Base-by-base conservation (phyloP, 208 protist species). In the Acanthamoeba royreba region DNA sequence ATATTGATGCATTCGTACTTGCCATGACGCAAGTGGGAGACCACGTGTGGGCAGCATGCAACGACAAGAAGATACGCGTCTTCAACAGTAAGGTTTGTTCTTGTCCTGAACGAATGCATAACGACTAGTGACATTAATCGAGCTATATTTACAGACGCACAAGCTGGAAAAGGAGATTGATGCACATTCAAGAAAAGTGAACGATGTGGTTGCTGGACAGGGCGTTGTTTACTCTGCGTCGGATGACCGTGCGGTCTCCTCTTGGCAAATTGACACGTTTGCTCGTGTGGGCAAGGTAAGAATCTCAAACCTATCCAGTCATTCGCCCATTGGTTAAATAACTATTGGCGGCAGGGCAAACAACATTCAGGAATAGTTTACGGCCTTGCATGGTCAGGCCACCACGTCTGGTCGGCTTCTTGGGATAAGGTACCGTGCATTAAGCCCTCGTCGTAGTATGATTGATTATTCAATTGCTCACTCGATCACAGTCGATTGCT, bases 91-190 rank as follows among this genome's bases (percentile, higher is more conserved):
- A 72, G 79, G 79, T 58, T 5, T 25, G 11, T 66, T 7, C 5
- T 28, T 4, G 25, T 66, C n/a, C n/a, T n/a, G n/a, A n/a, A n/a
- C n/a, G n/a, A n/a, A n/a, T n/a, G n/a, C n/a, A n/a, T n/a, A n/a
- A n/a, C n/a, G n/a, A n/a, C n/a, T n/a, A n/a, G n/a, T n/a, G n/a
- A n/a, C n/a, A n/a, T n/a, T n/a, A n/a, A n/a, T n/a, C n/a, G n/a
- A n/a, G n/a, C n/a, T n/a, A n/a, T n/a, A n/a, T n/a, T n/a, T n/a
- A n/a, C n/a, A 53, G 42, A 42, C 43, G 9, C 31, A n/a, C 33
- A 91, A 91, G n/a, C 22, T 91, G 85, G 85, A 53, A 49, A 58
- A 72, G 17, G 85, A 91, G 55, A 49, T 91, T 13, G 85, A 91
- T n/a, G 52, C 40, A 15, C 85, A 91, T 38, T 46, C 85, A 17